Conservation (phyloP, 768 basidiomycete species). For the Punctularia strigosozonata region DNA sequence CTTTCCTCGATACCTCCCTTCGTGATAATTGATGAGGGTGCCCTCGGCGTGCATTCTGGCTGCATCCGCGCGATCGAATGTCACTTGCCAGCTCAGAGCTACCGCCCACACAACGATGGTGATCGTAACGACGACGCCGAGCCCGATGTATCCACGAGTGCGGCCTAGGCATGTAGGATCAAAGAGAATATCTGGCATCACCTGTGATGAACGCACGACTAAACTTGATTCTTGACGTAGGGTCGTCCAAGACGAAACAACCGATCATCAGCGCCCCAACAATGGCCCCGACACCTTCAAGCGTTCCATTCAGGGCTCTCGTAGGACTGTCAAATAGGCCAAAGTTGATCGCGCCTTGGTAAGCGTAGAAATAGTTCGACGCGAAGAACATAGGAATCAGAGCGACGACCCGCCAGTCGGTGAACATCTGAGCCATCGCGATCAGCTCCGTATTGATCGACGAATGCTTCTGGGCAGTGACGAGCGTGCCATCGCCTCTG, state of each 20-base stretch:
- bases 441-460: slow-evolving; percentile 73
- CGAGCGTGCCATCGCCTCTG: slow-evolving; percentile 64
- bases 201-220: too few species aligned
- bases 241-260: slow-evolving; percentile 24
- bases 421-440: slow-evolving; percentile 53
- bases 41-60: slow-evolving; percentile 3
- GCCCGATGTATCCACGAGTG: slow-evolving; percentile 25
- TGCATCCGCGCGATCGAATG: slow-evolving; percentile 21
- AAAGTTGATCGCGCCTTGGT: slow-evolving; percentile 25
- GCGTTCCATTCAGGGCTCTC: slow-evolving; percentile 28
- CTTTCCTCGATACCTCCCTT: slow-evolving; percentile 21
- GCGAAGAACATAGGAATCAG: slow-evolving; percentile 86
- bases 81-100: slow-evolving; percentile 27
- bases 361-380: slow-evolving; percentile 77
- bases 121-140: slow-evolving; percentile 18
- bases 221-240: slow-evolving; percentile 17
- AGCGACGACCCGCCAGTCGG: slow-evolving; percentile 60
- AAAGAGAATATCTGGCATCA: too few species aligned
- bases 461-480: slow-evolving; percentile 51
- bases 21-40: slow-evolving; percentile 21
- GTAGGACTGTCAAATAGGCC: slow-evolving; percentile 29
- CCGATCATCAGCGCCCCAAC: slow-evolving; percentile 30
- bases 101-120: slow-evolving; percentile 25
- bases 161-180: too few species aligned
- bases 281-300: slow-evolving; percentile 29